A percentile compares a stretch with the other conserved stretches of the same genome.
phyloP scores from a whole-genome alignment of 805 yeast genomes.

The Jamesozyma lodderae region DNA sequence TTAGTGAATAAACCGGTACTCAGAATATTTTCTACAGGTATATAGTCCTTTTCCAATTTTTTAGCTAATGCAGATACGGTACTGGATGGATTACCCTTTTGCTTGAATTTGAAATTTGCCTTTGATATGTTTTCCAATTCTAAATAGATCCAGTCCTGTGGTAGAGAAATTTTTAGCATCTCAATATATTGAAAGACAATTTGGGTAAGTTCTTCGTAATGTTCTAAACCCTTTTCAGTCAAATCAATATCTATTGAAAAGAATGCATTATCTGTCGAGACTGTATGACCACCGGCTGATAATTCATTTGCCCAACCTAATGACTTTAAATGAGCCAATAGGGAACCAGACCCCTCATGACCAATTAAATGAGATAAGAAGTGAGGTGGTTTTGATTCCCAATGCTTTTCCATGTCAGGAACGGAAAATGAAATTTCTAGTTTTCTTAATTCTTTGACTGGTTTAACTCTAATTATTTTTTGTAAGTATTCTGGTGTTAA shows the following conservation, averaged over 20 bases:
- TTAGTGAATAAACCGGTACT: constrained; percentile 47
- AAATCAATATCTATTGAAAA: constrained; percentile 68
- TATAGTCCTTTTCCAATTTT: constrained; percentile 43
- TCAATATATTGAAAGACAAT: constrained; percentile 66
- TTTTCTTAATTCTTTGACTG: constrained; percentile 71
- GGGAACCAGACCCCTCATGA: constrained; percentile 86
- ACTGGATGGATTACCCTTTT: constrained; percentile 60
- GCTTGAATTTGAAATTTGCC: constrained; percentile 69
- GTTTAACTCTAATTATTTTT: constrained; percentile 56
- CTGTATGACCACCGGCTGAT: constrained; percentile 60
- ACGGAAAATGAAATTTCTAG: constrained; percentile 61
- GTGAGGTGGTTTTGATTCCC: constrained; percentile 61
- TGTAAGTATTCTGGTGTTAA: constrained; percentile 41
- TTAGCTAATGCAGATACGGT: constrained; percentile 66
- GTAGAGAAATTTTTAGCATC: constrained; percentile 46
- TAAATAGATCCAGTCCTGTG: constrained; percentile 71
- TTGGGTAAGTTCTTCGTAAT: constrained; percentile 53
- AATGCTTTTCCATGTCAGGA: constrained; percentile 64
- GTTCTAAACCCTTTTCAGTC: constrained; percentile 58
- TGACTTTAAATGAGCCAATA: constrained; percentile 58
- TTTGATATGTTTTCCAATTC: constrained; percentile 64
- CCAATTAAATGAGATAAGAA: constrained; percentile 79
- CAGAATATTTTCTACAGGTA: constrained; percentile 60
- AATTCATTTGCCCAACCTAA: constrained; percentile 74
- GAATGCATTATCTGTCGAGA: constrained; percentile 57